Conservation (phyloP, 2,329 filamentous ascomycete species). For the Penicillium expansum region DNA sequence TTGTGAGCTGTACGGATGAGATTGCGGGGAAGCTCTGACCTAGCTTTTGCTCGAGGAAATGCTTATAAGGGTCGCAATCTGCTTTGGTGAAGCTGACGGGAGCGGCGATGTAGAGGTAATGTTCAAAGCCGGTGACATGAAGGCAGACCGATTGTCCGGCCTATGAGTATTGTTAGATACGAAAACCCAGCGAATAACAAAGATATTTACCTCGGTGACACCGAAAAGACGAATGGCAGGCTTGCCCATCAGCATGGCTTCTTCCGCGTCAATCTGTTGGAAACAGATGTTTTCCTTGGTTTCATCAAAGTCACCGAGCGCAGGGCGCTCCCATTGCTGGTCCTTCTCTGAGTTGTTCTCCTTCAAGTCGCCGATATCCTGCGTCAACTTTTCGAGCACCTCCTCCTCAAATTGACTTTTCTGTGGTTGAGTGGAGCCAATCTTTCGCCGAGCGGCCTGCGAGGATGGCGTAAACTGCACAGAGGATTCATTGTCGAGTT, state of each 20-base stretch:
- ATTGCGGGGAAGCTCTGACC: slow-evolving; percentile 72
- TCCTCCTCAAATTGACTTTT: slow-evolving; percentile 94
- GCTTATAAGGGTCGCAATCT: slow-evolving; percentile 75
- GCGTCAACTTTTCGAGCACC: slow-evolving; percentile 91
- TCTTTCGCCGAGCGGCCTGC: slow-evolving; percentile 58
- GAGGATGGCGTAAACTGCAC: slow-evolving; percentile 59
- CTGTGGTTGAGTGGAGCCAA: slow-evolving; percentile 63
- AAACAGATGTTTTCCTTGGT: slow-evolving; percentile 73
- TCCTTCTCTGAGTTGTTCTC: slow-evolving; percentile 87
- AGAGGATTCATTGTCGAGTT: slow-evolving; percentile 59
- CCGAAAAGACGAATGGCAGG: slow-evolving; percentile 89
- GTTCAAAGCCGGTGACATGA: slow-evolving; percentile 92
- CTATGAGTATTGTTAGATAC: slow-evolving; percentile 33
- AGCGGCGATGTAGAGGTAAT: slow-evolving; percentile 92
- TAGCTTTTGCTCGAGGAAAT: slow-evolving; percentile 75
- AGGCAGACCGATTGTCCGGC: slow-evolving; percentile 86
- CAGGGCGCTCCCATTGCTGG: slow-evolving; percentile 79
- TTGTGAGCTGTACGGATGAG: slow-evolving; percentile 73
- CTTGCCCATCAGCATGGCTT: slow-evolving; percentile 74
- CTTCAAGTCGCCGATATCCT: slow-evolving; percentile 84
- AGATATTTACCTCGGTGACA: slow-evolving; percentile 66
- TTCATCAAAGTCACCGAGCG: slow-evolving; percentile 60
- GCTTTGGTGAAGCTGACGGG: slow-evolving; percentile 74
- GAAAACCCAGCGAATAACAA: not conserved
- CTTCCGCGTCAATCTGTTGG: slow-evolving; percentile 93